Evolutionary conservation across 2,329 filamentous ascomycete genomes (phyloP).

Genomic region (Chaetomiaceae sp.): DNA sequence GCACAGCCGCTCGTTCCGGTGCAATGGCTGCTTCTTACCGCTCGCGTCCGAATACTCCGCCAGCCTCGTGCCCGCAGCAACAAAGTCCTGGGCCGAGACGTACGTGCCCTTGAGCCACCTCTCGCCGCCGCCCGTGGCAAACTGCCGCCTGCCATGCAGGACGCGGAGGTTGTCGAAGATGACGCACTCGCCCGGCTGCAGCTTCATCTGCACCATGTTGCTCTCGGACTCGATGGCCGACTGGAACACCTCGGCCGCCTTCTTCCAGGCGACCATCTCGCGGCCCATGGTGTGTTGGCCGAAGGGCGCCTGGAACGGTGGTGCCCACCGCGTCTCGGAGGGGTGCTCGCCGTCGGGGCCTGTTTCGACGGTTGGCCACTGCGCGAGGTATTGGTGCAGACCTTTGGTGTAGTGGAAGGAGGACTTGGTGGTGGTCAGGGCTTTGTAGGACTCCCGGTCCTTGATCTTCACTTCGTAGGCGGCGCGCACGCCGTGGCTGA

Average conservation of each 20-base stretch:
- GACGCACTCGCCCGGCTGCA: conserved; percentile 79
- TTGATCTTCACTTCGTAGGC: conserved; percentile 38
- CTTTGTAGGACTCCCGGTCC: conserved; percentile 51
- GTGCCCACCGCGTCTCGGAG: conserved; percentile 59
- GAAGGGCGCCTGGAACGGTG: conserved; percentile 68
- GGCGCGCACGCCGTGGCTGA: conserved; percentile 69
- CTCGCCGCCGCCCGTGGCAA: conserved; percentile 58
- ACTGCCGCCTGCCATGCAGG: conserved; percentile 76
- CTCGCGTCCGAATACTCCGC: background rate
- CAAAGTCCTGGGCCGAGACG: conserved; percentile 37
- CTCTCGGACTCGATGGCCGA: conserved; percentile 50
- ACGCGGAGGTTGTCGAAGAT: conserved; percentile 87
- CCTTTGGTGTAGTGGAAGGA: conserved; percentile 67
- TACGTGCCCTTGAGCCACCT: conserved; percentile 87
- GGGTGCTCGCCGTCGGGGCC: conserved; percentile 32
- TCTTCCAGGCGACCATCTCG: conserved; percentile 20
- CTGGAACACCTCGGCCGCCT: conserved; percentile 53
- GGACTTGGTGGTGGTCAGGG: conserved; percentile 53
- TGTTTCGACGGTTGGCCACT: conserved; percentile 49
- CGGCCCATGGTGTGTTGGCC: conserved; percentile 16
- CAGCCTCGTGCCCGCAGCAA: background rate
- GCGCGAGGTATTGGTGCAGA: conserved; percentile 56
- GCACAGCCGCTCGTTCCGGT: background rate
- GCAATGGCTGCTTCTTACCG: background rate
- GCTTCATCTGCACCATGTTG: conserved; percentile 63